Percentiles rank a stretch among this genome's conserved stretches.
phyloP scores from a whole-genome alignment of 2,329 filamentous ascomycete genomes.

The Cadophora sp. region DNA sequence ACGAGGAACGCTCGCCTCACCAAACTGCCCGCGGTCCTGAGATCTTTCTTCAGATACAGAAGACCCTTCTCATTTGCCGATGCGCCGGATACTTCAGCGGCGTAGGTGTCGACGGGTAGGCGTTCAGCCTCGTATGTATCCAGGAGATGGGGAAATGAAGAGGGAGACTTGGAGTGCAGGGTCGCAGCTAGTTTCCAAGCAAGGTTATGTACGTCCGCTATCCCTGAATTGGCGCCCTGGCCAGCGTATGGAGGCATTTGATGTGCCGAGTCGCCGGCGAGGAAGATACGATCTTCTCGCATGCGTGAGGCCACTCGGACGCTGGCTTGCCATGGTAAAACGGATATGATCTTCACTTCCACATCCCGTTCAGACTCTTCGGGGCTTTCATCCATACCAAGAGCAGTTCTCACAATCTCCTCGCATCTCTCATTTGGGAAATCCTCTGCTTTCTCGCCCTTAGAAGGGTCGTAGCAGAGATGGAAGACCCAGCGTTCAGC shows the following conservation, averaged over 20 bases:
- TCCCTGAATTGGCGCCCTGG: conserved; percentile 48
- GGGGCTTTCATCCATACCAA: conserved; percentile 36
- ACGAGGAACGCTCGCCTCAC: conserved; percentile 14
- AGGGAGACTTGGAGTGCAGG: conserved; percentile 23
- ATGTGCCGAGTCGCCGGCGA: conserved; percentile 58
- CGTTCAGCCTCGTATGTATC: conserved; percentile 50
- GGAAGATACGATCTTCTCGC: conserved; percentile 44
- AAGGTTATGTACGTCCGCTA: conserved; percentile 51
- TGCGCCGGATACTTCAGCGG: conserved; percentile 22
- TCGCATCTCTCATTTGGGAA: conserved; percentile 35
- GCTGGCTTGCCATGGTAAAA: conserved; percentile 44
- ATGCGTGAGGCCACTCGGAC: conserved; percentile 42
- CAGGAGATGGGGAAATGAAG: conserved; percentile 36
- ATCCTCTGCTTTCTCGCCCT: conserved; percentile 33
- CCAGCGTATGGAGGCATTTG: conserved; percentile 54
- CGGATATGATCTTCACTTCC: conserved; percentile 45
- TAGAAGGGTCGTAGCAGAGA: conserved; percentile 35
- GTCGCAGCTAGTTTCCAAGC: conserved; percentile 51
- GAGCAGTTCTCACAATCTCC: conserved; percentile 39
- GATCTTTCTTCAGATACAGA: conserved; percentile 9
- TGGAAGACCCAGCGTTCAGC: conserved; percentile 41
- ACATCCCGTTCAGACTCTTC: conserved; percentile 30
- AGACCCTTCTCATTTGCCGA: conserved; percentile 29
- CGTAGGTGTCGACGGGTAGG: conserved; percentile 43
- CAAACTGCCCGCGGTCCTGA: background rate